These are phyloP conservation scores for Gloeostereum incarnatum DNA, from an alignment of 768 basidiomycete genomes.

Conservation along the genomic window DNA sequence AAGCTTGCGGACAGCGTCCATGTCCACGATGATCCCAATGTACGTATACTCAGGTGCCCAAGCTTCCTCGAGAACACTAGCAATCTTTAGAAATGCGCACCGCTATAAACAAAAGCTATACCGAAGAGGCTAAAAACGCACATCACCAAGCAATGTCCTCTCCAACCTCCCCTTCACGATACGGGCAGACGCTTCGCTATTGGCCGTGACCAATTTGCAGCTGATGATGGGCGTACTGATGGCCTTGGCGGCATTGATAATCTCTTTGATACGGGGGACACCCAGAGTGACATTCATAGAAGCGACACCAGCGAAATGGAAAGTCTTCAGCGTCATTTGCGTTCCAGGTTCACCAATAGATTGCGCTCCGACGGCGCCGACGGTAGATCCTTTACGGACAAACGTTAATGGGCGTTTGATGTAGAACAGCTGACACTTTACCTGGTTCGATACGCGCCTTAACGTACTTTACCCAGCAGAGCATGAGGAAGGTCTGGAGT, in stretches of 20 bases:
- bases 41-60: conserved; percentile 93
- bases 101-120: background rate
- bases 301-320: conserved; percentile 99
- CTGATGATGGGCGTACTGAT: conserved; percentile 99
- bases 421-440: conserved; percentile 13
- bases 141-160: conserved; percentile 91
- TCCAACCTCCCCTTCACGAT: conserved; percentile 96
- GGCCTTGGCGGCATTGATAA: conserved; percentile 96
- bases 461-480: conserved; percentile 87
- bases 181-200: conserved; percentile 90
- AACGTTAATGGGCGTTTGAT: background rate
- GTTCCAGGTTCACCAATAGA: conserved; percentile 99
- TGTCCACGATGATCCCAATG: conserved; percentile 87
- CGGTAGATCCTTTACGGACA: conserved; percentile 69
- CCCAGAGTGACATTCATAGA: conserved; percentile 99
- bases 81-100: conserved; percentile 43
- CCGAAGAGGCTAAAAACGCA: conserved; percentile 24
- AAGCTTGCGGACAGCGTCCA: conserved; percentile 77
- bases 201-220: conserved; percentile 77
- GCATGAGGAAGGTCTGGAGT: conserved; percentile 68
- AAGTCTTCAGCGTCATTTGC: conserved; percentile 99
- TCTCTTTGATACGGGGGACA: conserved; percentile 99
- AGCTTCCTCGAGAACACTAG: conserved; percentile 89
- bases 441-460: conserved; percentile 96
- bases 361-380: conserved; percentile 97